phyloP scores from a whole-genome alignment of 2,329 filamentous ascomycete genomes.

The Colletotrichum plurivorum region DNA sequence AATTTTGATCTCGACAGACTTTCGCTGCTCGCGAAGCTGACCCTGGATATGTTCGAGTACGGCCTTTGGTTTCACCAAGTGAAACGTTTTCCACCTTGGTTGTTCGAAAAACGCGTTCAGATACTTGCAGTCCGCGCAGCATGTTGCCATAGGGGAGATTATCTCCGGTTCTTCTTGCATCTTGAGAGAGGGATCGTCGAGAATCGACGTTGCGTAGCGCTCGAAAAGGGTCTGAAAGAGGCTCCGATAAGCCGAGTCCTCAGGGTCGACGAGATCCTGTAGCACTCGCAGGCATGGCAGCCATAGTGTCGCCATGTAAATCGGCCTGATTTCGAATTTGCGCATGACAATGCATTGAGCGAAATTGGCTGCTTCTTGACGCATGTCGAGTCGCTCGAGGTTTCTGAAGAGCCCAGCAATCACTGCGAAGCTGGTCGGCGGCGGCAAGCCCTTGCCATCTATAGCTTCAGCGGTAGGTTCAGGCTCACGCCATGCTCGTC shows the following conservation, averaged over 20 bases:
- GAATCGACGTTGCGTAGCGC: conserved; percentile 21
- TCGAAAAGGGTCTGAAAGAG: conserved; percentile 27
- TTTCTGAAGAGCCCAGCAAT: conserved; percentile 32
- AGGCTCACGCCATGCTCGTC: conserved; percentile 20
- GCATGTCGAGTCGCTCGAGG: conserved; percentile 29
- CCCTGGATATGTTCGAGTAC: conserved; percentile 19
- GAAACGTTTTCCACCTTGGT: conserved; percentile 30
- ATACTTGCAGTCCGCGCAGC: conserved; percentile 26
- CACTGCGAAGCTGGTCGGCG: conserved; percentile 4
- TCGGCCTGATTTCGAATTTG: conserved; percentile 22
- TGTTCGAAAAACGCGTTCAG: conserved; percentile 31
- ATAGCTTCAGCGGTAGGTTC: conserved; percentile 5
- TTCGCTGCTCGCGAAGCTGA: conserved; percentile 22
- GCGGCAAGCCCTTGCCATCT: not conserved
- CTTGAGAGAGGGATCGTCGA: conserved; percentile 24
- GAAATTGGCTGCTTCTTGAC: conserved; percentile 9
- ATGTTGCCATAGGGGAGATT: conserved; percentile 24
- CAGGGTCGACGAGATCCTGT: conserved; percentile 27
- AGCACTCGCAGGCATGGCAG: conserved; percentile 25
- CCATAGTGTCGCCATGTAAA: conserved; percentile 32
- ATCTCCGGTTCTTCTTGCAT: conserved; percentile 11
- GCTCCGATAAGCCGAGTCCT: conserved; percentile 12
- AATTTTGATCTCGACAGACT: conserved; percentile 21
- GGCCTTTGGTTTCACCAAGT: conserved; percentile 22
- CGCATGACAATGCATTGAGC: conserved; percentile 7